Conservation (phyloP, 345 rosid genomes). For the Zanthoxylum bungeanum region DNA sequence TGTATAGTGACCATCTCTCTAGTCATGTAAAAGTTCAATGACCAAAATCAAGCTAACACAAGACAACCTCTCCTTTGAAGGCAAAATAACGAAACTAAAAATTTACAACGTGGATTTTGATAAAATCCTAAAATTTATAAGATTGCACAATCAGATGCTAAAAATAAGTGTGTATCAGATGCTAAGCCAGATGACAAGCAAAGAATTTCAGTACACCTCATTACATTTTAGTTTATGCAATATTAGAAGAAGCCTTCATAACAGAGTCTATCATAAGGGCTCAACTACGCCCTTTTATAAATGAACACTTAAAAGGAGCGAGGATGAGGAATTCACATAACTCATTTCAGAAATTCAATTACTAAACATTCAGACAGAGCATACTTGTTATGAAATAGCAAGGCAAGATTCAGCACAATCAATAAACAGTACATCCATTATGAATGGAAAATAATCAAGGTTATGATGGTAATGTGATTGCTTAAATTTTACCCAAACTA, state of each 20-base stretch:
- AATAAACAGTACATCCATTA: not conserved
- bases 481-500: not conserved
- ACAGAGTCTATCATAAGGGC: not conserved
- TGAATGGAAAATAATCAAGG: not conserved
- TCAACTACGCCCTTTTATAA: not conserved
- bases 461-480: not conserved
- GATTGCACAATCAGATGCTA: not conserved
- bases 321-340: not conserved
- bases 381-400: not conserved
- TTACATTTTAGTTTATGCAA: not conserved
- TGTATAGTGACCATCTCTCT: not conserved
- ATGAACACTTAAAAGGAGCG: not conserved
- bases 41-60: conserved; percentile 5
- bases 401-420: not conserved
- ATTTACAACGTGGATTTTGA: not conserved
- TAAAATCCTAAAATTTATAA: not conserved
- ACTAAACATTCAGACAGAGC: not conserved
- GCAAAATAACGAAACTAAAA: not conserved
- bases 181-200: not conserved
- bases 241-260: not conserved
- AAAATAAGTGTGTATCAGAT: not conserved
- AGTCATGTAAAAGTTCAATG: not conserved
- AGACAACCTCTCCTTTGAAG: conserved; percentile 1
- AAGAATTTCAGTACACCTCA: not conserved
- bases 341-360: not conserved